Evolutionary conservation across 192 early-diverging fungal species (phyloP), one percentile per base, ranked within the genome.

Genomic region (Entomortierella parvispora): DNA sequence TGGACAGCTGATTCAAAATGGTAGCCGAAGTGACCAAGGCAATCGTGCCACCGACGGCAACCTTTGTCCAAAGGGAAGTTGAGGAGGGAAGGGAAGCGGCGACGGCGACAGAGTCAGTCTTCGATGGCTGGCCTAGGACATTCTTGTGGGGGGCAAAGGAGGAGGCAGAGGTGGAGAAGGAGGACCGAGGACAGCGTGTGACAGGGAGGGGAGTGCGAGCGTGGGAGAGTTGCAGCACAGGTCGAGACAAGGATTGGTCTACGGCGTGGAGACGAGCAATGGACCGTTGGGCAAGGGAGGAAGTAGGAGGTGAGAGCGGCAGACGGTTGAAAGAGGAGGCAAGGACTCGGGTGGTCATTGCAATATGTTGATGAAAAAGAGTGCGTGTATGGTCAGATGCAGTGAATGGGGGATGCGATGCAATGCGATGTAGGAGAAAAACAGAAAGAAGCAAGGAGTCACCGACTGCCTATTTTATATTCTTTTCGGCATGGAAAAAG

Each of bases 11-110:
- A 61, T 68, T 68, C 48, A 77, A 43, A 32, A 68, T 33, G 8
- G 74, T 77, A 48, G 74, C 65, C 8, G 74, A 68, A 46, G 66
- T 65, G 15, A 61, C 74, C 18, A 77, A 42, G 54, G 74, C 74
- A 32, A 77, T 54, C 11, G 74, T 68, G 61, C 74, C 65, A 14
- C 74, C 74, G 32, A 77, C 59, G 34, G 74, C 74, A 28, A 68
- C 46, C 61, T 77, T 77, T 57, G 67, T 61, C 74, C 74, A 77
- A 26, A 64, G 31, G 20, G 74, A 60, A 11, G 66, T 45, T 47
- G 61, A 67, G n/a, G 56, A 23, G 15, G 48, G 34, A 33, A 51
- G 25, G 11, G 23, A 29, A 15, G 48, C 46, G 14, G 65, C 55
- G n/a, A 44, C 43, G n/a, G 44, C 5, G 44, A 56, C 53, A 34